Percentiles rank a stretch among this genome's conserved stretches.
Conservation (phyloP, 2,329 filamentous ascomycete species). For the Epichloe gansuensis region DNA sequence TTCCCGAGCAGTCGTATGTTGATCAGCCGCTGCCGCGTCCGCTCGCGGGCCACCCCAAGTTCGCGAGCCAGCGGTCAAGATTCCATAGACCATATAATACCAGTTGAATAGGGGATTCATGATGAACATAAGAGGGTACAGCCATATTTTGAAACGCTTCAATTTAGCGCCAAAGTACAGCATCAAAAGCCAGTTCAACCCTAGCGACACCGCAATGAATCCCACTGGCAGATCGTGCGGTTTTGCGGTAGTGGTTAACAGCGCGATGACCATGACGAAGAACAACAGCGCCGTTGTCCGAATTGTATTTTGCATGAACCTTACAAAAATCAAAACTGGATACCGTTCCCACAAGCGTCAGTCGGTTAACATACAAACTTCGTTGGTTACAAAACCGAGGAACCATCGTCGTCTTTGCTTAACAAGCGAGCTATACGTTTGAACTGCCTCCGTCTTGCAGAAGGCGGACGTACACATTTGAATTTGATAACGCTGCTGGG, state of each 20-base stretch:
- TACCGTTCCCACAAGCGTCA: constrained; percentile 84
- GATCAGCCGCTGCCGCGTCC: constrained; percentile 71
- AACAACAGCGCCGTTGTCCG: constrained; percentile 87
- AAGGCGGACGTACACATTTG: constrained; percentile 97
- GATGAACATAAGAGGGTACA: constrained; percentile 92
- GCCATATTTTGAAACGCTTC: constrained; percentile 80
- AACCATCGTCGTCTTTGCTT: constrained; percentile 97
- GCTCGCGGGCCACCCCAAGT: constrained; percentile 93
- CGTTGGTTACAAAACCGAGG: constrained; percentile 92
- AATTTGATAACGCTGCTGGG: constrained; percentile 85
- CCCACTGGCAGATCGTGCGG: constrained; percentile 73
- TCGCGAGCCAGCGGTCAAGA: constrained; percentile 84
- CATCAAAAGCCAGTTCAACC: constrained; percentile 92
- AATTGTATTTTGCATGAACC: constrained; percentile 94
- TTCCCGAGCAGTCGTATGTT: constrained; percentile 61
- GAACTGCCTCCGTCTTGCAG: constrained; percentile 95
- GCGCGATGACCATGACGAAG: constrained; percentile 80
- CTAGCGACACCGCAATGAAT: constrained; percentile 85
- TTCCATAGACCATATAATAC: constrained; percentile 95
- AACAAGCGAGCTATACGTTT: constrained; percentile 70
- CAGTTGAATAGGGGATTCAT: constrained; percentile 96
- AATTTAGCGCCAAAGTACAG: constrained; percentile 85
- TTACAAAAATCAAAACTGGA: constrained; percentile 70
- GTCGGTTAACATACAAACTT: constrained; percentile 96
- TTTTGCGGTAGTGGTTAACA: constrained; percentile 72